Base-by-base conservation (phyloP, 2,329 filamentous ascomycete species). In the Colletotrichum zoysiae region DNA sequence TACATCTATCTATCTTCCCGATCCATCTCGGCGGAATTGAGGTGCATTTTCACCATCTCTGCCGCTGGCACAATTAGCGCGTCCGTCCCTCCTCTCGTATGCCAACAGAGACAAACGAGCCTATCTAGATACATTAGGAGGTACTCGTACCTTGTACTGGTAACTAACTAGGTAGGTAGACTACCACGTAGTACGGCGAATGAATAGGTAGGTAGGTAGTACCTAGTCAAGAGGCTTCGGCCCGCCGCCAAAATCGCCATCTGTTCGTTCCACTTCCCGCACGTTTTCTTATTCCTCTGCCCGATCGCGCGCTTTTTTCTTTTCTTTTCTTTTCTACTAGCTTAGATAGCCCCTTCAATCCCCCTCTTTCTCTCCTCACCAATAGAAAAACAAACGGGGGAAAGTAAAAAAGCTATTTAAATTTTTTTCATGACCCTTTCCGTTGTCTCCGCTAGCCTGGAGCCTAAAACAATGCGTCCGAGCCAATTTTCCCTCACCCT, bases 401-500 rank as follows among this genome's bases (percentile, higher is more conserved):
- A 12, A 40, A 5, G 2, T 9, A 3, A 40, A 14, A 14, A 4
- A 40, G 16, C 0, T 30, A 30, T n/a, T n/a, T n/a, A 30, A 5
- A 30, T 30, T 4, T 3, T 2, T 2, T 30, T 4, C 3, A 14
- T 5, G 11, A 40, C 11, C 11, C 38, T 2, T 40, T 14, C 38
- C 38, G 38, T 40, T 40, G 26, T 46, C 33, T 20, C 30, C 46
- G 20, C 20, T 40, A 69, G 58, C 46, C 38, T 50, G 23, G 59
- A 63, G 35, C 46, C 35, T 51, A 48, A 64, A 67, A 68, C 42
- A 20, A 67, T 26, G 58, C 26, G 14, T 53, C 57, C 62, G 65
- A 68, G n/a, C 57, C 35, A 26, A 26, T 14, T 48, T 35, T 5
- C 26, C 58, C 30, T 30, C 30, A 30, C 30, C 30, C 30, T 30